Conservation (phyloP, 495 filamentous ascomycete species). For the Neurospora sp. region DNA sequence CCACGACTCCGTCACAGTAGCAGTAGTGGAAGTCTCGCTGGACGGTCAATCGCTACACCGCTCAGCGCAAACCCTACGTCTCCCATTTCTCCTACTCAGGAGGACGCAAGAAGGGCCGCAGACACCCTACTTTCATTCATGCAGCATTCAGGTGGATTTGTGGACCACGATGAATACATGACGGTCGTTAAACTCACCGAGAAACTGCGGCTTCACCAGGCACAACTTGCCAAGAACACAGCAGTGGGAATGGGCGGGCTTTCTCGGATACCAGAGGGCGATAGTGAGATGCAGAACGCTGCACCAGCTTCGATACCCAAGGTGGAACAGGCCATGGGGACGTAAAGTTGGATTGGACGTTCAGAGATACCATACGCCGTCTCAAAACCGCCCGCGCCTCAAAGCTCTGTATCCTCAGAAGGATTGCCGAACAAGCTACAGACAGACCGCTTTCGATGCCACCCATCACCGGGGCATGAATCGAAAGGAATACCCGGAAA, state of each 20-base stretch:
- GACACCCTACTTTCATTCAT: slow-evolving; percentile 83
- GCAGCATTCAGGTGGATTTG: slow-evolving; percentile 55
- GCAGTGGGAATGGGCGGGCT: slow-evolving; percentile 51
- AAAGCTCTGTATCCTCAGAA: neutral
- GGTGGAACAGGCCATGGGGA: slow-evolving; percentile 14
- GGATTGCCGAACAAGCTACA: neutral
- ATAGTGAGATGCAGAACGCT: slow-evolving; percentile 38
- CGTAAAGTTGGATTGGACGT: neutral
- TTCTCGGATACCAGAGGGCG: slow-evolving; percentile 54
- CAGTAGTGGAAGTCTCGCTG: slow-evolving; percentile 41
- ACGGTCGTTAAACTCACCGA: slow-evolving; percentile 79
- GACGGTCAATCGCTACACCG: slow-evolving; percentile 33
- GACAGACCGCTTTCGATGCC: neutral
- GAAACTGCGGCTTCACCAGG: slow-evolving; percentile 63
- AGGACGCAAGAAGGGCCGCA: slow-evolving; percentile 78
- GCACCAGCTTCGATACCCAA: slow-evolving; percentile 8
- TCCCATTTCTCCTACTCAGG: slow-evolving; percentile 67
- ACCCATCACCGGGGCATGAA: neutral
- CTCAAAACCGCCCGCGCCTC: neutral
- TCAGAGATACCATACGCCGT: neutral
- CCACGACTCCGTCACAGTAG: slow-evolving; percentile 45
- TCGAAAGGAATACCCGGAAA: neutral
- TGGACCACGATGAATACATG: slow-evolving; percentile 75
- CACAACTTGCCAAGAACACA: slow-evolving; percentile 43
- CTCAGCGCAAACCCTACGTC: slow-evolving; percentile 34